phyloP scores from a whole-genome alignment of 2,329 filamentous ascomycete genomes.

The Plenodomus lindquistii region DNA sequence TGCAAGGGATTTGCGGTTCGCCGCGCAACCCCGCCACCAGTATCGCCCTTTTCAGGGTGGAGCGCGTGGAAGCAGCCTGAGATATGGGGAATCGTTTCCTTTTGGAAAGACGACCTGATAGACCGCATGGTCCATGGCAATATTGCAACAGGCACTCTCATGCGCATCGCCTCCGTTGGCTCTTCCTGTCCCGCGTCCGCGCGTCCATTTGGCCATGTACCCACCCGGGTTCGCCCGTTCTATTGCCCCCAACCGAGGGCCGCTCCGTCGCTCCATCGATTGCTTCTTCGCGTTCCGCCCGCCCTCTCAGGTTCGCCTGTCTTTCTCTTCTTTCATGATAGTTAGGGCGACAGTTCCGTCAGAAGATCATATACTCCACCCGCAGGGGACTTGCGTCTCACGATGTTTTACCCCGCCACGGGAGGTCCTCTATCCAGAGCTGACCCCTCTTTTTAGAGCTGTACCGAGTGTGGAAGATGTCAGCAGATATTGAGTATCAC shows the following conservation, averaged over 20 bases:
- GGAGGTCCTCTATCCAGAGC: slow-evolving; percentile 21
- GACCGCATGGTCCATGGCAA: slow-evolving; percentile 29
- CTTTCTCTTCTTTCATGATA: too few relatives aligned
- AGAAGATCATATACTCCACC: too few relatives aligned
- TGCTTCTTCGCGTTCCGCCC: too few relatives aligned
- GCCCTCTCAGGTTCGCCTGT: too few relatives aligned
- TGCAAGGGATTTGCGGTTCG: slow-evolving; percentile 17
- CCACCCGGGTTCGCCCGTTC: slow-evolving; percentile 5
- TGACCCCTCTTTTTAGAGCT: too few relatives aligned
- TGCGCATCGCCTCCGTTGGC: slow-evolving; percentile 10
- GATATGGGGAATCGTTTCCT: slow-evolving; percentile 21
- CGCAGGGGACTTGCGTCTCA: too few relatives aligned
- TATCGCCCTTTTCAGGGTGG: slow-evolving; percentile 26
- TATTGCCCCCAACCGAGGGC: background rate
- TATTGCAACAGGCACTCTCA: slow-evolving; percentile 23
- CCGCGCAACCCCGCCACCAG: slow-evolving; percentile 22
- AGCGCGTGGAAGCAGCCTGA: slow-evolving; percentile 31
- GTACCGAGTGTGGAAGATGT: slow-evolving; percentile 32
- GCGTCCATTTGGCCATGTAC: slow-evolving; percentile 12
- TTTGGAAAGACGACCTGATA: slow-evolving; percentile 14
- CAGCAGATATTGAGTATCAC: slow-evolving; percentile 29
- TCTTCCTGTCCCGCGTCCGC: background rate
- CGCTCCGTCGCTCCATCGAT: slow-evolving; percentile 6
- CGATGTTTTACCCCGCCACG: slow-evolving; percentile 31
- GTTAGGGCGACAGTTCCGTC: too few relatives aligned